Base-by-base conservation (phyloP, 805 yeast species). In the Yarrowia divulgata region DNA sequence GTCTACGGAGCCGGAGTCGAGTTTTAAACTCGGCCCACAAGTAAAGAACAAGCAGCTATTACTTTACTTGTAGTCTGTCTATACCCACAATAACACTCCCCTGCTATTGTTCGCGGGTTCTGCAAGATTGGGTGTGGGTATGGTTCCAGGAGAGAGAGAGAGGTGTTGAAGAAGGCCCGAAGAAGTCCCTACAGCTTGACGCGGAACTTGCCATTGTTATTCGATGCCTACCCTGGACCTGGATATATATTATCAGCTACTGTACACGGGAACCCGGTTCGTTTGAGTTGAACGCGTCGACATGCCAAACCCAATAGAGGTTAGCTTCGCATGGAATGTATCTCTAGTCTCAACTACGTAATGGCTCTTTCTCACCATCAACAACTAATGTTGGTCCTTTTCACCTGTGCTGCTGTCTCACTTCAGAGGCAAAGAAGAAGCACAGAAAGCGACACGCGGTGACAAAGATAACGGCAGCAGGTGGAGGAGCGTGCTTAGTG, bases 311-410 rank as follows among this genome's bases (percentile, higher is more conserved):
- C 10, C 54, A 49, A 49, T 48, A 48, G 52, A 8, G 13, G 23
- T 49, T 49, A 49, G 54, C 39, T 49, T 49, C 19, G 54, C 54
- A 49, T 49, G 54, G 54, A 49, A 49, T 49, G 54, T 49, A 32
- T 19, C 50, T 46, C 52, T 48, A 23, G 34, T 19, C 16, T 14
- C 18, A 23, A 46, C 34, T 19, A 19, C 8, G 10, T n/a, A 16
- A 8, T 42, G 10, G 39, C 39, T 7, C 39, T 8, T n/a, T 1
- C 46, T n/a, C 46, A n/a, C 19, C 46, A 43, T 10, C 46, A 43
- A 43, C 46, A 43, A 18, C 23, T n/a, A 14, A 14, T 14, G 29
- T 18, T 19, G 48, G 48, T 8, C 13, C 48, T 34, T 34, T 34
- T 34, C 37, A 34, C 32, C 34, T 12, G 50, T 10, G 48, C 42